Conservation (phyloP, 139 green algal genomes). For the Chlamydomonas incerta region DNA sequence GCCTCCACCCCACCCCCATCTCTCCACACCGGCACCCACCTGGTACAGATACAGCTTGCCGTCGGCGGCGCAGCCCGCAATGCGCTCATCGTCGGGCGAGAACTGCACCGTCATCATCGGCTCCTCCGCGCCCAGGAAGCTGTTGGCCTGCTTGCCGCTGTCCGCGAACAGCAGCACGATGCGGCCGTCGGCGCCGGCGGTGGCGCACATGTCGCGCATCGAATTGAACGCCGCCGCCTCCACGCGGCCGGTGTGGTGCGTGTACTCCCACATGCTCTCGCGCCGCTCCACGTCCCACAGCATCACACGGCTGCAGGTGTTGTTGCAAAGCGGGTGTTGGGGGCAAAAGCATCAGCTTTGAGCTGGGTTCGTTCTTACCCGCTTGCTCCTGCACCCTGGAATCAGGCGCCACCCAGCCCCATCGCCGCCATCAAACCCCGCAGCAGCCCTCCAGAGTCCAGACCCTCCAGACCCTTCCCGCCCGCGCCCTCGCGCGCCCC, state of each 20-base stretch:
- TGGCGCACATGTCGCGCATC: conserved; percentile 49
- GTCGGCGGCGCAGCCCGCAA: conserved; percentile 43
- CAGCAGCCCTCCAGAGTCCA: too few species aligned
- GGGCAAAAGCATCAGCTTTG: too few species aligned
- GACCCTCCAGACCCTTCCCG: too few species aligned
- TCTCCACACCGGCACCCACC: too few species aligned
- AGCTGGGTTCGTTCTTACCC: too few species aligned
- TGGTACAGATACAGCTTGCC: conserved; percentile 57
- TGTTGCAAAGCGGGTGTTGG: too few species aligned
- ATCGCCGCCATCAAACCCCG: too few species aligned
- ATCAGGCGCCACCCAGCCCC: too few species aligned
- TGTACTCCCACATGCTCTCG: conserved; percentile 62
- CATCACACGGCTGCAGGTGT: conserved; percentile 51
- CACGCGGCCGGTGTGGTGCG: conserved; percentile 59
- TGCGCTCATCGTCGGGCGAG: conserved; percentile 58
- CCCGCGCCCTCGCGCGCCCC: too few species aligned
- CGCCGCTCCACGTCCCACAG: conserved; percentile 58
- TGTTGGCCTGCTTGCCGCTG: conserved; percentile 61
- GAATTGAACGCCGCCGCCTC: conserved; percentile 61
- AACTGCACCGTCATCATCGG: conserved; percentile 57
- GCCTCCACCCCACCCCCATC: too few species aligned
- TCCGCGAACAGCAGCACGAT: conserved; percentile 45
- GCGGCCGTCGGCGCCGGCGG: conserved; percentile 47
- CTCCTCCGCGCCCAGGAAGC: conserved; percentile 49
- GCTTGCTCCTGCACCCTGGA: too few species aligned